phyloP scores from a whole-genome alignment of 2,329 filamentous ascomycete genomes.

The Bipolaris gigantea region DNA sequence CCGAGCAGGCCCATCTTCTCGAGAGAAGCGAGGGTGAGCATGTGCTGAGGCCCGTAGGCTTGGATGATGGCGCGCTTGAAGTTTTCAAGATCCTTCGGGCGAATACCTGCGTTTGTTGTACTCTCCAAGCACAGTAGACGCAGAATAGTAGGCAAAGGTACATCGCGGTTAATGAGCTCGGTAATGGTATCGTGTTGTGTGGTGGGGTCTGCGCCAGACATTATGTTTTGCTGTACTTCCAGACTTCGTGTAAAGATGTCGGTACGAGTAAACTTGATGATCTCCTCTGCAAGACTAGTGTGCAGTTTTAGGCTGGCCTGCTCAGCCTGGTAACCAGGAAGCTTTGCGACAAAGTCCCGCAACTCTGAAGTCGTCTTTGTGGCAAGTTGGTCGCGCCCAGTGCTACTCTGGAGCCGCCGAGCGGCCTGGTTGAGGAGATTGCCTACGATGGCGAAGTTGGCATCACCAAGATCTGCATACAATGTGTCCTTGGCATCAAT shows the following conservation, averaged over 20 bases:
- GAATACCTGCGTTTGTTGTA: conserved; percentile 84
- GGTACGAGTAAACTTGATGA: conserved; percentile 87
- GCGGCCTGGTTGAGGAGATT: conserved; percentile 87
- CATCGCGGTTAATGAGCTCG: conserved; percentile 88
- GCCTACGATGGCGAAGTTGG: conserved; percentile 94
- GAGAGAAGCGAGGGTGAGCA: conserved; percentile 83
- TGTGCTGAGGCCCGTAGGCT: conserved; percentile 92
- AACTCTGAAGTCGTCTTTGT: conserved; percentile 89
- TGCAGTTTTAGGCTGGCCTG: conserved; percentile 91
- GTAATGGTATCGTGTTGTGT: conserved; percentile 89
- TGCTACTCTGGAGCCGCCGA: conserved; percentile 80
- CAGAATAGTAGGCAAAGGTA: conserved; percentile 78
- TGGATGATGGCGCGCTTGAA: conserved; percentile 88
- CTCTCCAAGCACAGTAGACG: conserved; percentile 89
- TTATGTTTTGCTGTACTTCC: conserved; percentile 94
- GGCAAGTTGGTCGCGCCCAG: conserved; percentile 77
- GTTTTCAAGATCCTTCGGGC: conserved; percentile 82
- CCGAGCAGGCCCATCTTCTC: conserved; percentile 88
- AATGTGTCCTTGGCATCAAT: conserved; percentile 88
- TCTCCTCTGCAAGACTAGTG: conserved; percentile 89
- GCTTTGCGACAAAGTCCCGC: conserved; percentile 90
- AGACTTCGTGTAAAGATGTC: conserved; percentile 86
- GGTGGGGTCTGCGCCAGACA: conserved; percentile 83
- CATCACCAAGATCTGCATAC: conserved; percentile 83
- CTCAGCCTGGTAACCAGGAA: conserved; percentile 90